Evolutionary conservation across 352 stramenopile genomes (phyloP).

Genomic region (Globisporangium nodosum): DNA sequence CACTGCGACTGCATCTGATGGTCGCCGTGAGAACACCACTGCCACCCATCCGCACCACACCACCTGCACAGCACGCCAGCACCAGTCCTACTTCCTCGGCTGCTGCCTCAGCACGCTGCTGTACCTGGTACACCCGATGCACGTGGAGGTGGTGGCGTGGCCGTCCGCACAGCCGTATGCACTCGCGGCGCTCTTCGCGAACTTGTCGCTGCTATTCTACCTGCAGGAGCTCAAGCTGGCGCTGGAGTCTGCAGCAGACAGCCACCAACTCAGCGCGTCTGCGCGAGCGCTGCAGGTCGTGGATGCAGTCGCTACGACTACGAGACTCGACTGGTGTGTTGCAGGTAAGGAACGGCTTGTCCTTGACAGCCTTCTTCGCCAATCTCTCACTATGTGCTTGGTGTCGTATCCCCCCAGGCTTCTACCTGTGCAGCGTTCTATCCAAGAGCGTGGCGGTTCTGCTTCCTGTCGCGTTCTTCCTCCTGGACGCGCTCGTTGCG

Average conservation of each 20-base stretch:
- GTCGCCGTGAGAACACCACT: neutral
- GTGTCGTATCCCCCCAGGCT: neutral
- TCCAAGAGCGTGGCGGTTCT: conserved; percentile 10
- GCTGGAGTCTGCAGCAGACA: neutral
- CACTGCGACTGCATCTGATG: no score
- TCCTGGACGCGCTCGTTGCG: neutral
- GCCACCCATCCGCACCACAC: neutral
- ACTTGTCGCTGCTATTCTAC: conserved; percentile 34
- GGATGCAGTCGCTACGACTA: neutral
- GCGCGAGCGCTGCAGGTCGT: neutral
- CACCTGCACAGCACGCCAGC: neutral
- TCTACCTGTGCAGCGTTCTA: conserved; percentile 11
- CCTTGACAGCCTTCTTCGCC: neutral
- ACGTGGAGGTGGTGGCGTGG: conserved; percentile 67
- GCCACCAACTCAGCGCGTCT: neutral
- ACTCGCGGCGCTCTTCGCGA: conserved; percentile 43
- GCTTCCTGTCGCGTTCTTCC: conserved; percentile 4
- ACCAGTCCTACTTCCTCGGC: conserved; percentile 6
- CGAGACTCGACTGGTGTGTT: neutral
- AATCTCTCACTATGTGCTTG: neutral
- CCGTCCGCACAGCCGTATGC: conserved; percentile 66
- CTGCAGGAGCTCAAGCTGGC: conserved; percentile 3
- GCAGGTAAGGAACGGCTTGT: neutral
- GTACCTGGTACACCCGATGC: conserved; percentile 55
- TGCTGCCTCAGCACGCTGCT: conserved; percentile 39